Evolutionary conservation across 768 basidiomycete species (phyloP).

Genomic region (Suillus bovinus): DNA sequence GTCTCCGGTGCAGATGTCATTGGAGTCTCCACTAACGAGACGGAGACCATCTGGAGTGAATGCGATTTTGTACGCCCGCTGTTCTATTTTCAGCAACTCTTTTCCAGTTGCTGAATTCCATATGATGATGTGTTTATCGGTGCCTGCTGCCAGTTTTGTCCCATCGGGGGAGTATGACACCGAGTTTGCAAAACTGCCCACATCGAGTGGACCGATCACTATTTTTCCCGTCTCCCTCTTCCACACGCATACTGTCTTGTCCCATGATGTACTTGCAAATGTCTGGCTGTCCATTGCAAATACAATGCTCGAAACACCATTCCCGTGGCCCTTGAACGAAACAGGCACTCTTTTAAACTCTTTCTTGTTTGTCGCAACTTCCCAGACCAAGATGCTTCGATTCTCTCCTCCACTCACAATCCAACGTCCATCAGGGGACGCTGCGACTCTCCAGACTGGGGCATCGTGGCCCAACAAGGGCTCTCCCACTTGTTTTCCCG

Average conservation of each 20-base stretch:
- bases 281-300: not conserved
- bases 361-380: not conserved
- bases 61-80: not conserved
- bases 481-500: not conserved
- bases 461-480: not conserved
- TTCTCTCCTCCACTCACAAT: not conserved
- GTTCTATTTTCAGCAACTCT: not conserved
- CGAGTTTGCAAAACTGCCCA: not conserved
- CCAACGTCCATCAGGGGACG: not conserved
- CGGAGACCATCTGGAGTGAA: not conserved
- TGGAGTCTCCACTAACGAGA: not conserved
- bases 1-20: not conserved
- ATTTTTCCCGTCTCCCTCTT: not conserved
- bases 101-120: not conserved
- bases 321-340: not conserved
- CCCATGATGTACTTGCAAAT: not conserved
- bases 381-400: not conserved
- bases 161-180: not conserved
- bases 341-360: not conserved
- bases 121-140: not conserved
- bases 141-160: not conserved
- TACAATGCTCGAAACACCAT: accelerated
- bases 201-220: not conserved
- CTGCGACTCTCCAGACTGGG: not conserved
- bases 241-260: not conserved